A percentile compares a stretch with the other conserved stretches of the same genome.
Conservation (phyloP, 2,329 filamentous ascomycete genomes). For the Rugonectria rugulosa region DNA sequence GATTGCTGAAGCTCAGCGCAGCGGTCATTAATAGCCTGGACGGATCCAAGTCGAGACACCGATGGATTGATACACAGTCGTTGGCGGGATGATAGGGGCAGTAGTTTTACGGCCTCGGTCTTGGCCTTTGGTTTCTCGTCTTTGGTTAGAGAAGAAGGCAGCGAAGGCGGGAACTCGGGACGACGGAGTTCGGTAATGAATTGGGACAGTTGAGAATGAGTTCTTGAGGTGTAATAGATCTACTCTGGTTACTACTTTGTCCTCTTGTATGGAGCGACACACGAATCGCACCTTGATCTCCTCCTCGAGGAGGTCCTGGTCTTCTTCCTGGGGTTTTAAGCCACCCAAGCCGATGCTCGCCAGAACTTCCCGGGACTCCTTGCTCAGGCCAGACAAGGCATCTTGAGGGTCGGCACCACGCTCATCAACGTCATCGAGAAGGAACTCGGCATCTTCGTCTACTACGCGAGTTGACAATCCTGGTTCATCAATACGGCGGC, state of each 20-base stretch:
- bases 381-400: constrained; percentile 68
- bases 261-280: constrained; percentile 4
- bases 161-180: constrained; percentile 77
- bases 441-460: constrained; percentile 73
- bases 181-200: constrained; percentile 84
- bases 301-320: constrained; percentile 61
- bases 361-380: constrained; percentile 78
- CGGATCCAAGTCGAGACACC: constrained; percentile 73
- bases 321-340: constrained; percentile 45
- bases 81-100: constrained; percentile 86
- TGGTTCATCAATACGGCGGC: constrained; percentile 51
- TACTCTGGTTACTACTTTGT: constrained; percentile 47
- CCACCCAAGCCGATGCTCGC: constrained; percentile 65
- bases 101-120: constrained; percentile 70
- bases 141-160: constrained; percentile 56
- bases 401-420: constrained; percentile 42
- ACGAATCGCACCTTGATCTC: constrained; percentile 68
- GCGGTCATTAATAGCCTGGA: constrained; percentile 89
- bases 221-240: constrained; percentile 92
- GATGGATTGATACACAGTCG: constrained; percentile 88
- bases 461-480: constrained; percentile 36
- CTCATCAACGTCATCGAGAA: constrained; percentile 75
- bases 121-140: constrained; percentile 34
- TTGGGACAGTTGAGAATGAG: constrained; percentile 89
- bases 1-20: constrained; percentile 90